phyloP scores from a whole-genome alignment of 768 basidiomycete genomes.

The Wakefieldia striispora region DNA sequence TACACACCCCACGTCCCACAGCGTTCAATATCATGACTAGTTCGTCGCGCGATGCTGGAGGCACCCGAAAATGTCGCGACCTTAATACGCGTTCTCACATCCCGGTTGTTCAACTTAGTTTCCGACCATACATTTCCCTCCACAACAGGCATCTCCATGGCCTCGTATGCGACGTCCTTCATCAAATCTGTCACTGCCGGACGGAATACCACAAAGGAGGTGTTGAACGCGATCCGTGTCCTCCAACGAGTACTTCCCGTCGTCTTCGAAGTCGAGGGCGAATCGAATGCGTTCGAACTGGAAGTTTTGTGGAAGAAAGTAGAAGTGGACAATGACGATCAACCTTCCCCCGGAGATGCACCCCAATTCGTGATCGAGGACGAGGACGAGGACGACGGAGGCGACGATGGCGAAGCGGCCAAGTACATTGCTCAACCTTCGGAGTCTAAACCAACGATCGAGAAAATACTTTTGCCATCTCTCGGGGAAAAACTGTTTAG shows the following conservation, averaged over 20 bases:
- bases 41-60: constrained; percentile 76
- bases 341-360: constrained; percentile 20
- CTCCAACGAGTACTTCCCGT: constrained; percentile 87
- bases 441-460: constrained; percentile 31
- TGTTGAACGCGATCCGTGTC: constrained; percentile 88
- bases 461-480: constrained; percentile 61
- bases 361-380: constrained; percentile 91
- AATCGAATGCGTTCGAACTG: constrained; percentile 68
- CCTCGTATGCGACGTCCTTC: constrained; percentile 67
- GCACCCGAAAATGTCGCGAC: constrained; percentile 87
- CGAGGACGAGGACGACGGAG: constrained; percentile 51
- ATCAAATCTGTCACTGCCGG: constrained; percentile 57
- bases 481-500: constrained; percentile 78
- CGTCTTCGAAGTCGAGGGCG: constrained; percentile 78
- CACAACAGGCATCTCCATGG: constrained; percentile 49
- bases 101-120: constrained; percentile 70
- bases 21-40: constrained; percentile 38
- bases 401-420: constrained; percentile 39
- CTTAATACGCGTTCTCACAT: constrained; percentile 67
- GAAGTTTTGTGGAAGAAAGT: constrained; percentile 81
- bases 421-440: constrained; percentile 13
- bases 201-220: constrained; percentile 78
- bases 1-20: background rate
- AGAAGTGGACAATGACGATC: constrained; percentile 42
- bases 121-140: constrained; percentile 81